Evolutionary conservation across 2,329 filamentous ascomycete genomes (phyloP).

Genomic region (Pseudocercospora vitis): DNA sequence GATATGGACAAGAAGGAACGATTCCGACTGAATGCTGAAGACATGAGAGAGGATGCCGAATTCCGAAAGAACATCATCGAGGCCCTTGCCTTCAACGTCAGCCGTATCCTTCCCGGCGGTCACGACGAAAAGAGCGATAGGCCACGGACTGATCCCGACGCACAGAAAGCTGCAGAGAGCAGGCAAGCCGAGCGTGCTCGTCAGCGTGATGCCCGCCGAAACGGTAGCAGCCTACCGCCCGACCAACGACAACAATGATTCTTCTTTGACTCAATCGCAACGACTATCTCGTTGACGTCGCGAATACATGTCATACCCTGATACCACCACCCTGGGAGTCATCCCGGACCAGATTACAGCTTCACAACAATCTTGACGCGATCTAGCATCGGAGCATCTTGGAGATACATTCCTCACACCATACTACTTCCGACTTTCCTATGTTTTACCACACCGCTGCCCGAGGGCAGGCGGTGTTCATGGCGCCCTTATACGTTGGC

Average conservation of each 20-base stretch:
- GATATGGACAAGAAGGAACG: conserved; percentile 85
- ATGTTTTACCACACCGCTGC: conserved; percentile 12
- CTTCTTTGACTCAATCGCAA: no score
- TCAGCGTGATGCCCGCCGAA: conserved; percentile 32
- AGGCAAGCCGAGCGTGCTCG: conserved; percentile 39
- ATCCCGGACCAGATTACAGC: no score
- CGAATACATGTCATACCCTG: no score
- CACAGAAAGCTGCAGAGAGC: conserved; percentile 50
- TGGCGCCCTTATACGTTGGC: conserved; percentile 20
- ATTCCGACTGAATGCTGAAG: conserved; percentile 77
- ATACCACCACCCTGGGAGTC: no score
- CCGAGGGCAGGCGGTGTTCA: not conserved
- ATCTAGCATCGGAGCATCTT: conserved; percentile 30
- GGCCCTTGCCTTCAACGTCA: conserved; percentile 71
- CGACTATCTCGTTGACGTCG: no score
- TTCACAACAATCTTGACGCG: conserved; percentile 22
- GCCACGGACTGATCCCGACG: conserved; percentile 45
- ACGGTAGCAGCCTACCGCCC: conserved; percentile 36
- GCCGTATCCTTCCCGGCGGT: conserved; percentile 61
- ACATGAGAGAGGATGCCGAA: conserved; percentile 72
- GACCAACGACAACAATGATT: conserved; percentile 25
- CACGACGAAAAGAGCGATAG: conserved; percentile 26
- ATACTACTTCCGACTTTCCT: conserved; percentile 18
- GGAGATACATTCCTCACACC: conserved; percentile 8
- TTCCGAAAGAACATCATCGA: conserved; percentile 72